Evolutionary conservation across 2,329 filamentous ascomycete genomes (phyloP), one percentile per base, ranked within the genome.

Genomic region (Aspergillus aculeatus): DNA sequence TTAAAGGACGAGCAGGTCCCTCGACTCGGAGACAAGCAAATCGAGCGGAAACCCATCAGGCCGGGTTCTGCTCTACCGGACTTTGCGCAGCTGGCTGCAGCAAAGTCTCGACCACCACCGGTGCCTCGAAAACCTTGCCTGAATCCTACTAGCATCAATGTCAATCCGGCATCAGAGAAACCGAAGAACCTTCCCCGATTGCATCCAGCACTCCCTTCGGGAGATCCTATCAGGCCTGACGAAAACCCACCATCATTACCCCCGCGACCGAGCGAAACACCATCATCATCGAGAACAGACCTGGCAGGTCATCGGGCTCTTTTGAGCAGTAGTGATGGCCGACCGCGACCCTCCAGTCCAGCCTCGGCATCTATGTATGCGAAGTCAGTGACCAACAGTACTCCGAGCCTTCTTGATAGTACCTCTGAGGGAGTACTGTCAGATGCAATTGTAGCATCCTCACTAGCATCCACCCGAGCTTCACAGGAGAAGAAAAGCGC

Each of bases 361-460:
- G 72, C 71, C 56, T 59, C 67, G 41, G 54, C 63, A 7, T 74
- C 70, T 3, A 47, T 68, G 10, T 70, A 71, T n/a, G 66, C 58
- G 5, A 64, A 56, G 47, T 68, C 69, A 4, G 63, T 67, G 12
- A 66, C 66, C 41, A 65, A 59, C n/a, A 71, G 65, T 59, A 68
- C 63, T 35, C 47, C 62, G 14, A 73, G 64, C 57, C 23, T 66
- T 12, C 32, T 67, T 21, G 65, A 72, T 29, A 64, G 68, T 41
- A 49, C 66, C 14, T 56, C 58, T 31, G 75, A 75, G 60, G 76
- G 76, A 61, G 72, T 75, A 5, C 71, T 79, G 3, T 79, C 78
- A 14, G 74, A 80, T 68, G 79, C 79, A 29, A 78, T 81, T 62
- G 75, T 80, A 19, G 79, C 79, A 19, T 80, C 79, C 11, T 81